A percentile compares a stretch with the other conserved stretches of the same genome.
phyloP scores from a whole-genome alignment of 805 yeast species.

The Cyberlindnera lachancei region DNA sequence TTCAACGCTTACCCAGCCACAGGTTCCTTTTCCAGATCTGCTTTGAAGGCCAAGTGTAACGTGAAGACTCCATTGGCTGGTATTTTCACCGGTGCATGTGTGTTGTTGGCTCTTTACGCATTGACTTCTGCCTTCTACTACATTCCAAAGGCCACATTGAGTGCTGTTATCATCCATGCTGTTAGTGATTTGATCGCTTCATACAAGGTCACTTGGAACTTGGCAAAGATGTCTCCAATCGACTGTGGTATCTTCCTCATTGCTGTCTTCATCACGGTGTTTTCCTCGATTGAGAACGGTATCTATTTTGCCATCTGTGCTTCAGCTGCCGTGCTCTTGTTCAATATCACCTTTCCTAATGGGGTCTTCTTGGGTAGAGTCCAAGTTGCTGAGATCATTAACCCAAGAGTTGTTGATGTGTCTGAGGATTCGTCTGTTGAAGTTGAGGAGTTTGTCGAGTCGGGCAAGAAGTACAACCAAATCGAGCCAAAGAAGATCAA shows the following conservation, averaged over 20 bases:
- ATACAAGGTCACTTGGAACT: constrained; percentile 55
- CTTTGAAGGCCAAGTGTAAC: constrained; percentile 90
- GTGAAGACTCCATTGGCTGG: constrained; percentile 94
- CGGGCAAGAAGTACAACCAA: constrained; percentile 1
- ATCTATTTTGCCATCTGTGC: constrained; percentile 87
- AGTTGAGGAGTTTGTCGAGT: constrained; percentile 3
- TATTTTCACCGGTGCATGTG: constrained; percentile 83
- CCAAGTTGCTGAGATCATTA: constrained; percentile 60
- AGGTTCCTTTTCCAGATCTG: constrained; percentile 92
- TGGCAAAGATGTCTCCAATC: constrained; percentile 64
- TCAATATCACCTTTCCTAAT: constrained; percentile 71
- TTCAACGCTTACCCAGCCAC: constrained; percentile 94
- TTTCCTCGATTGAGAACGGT: constrained; percentile 69
- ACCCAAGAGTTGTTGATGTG: constrained; percentile 41
- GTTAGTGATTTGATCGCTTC: constrained; percentile 78
- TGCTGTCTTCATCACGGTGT: constrained; percentile 20
- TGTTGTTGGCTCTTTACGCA: constrained; percentile 76
- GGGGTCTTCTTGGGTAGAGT: constrained; percentile 81
- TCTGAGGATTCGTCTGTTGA: constrained; percentile 7
- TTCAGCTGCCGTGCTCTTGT: constrained; percentile 64
- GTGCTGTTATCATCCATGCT: constrained; percentile 89
- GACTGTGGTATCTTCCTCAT: constrained; percentile 19
- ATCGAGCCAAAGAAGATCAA: constrained; percentile 7
- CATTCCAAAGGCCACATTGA: constrained; percentile 83
- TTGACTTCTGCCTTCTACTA: constrained; percentile 78